A percentile compares a stretch with the other conserved stretches of the same genome.
Conservation (phyloP, 805 yeast genomes). For the Saccharomyces mikatae region DNA sequence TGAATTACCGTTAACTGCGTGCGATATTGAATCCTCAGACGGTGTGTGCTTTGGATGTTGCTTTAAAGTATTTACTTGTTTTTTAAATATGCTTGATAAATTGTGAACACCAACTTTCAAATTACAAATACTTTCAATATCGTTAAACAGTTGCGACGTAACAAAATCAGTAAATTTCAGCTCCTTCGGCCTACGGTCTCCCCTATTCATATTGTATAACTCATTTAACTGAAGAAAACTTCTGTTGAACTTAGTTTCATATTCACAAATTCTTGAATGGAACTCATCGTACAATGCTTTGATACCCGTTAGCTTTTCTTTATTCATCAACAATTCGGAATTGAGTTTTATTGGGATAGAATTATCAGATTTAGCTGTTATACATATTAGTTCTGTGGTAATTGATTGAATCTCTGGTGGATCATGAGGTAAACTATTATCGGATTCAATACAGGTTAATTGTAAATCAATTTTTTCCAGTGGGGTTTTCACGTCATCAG, state of each 20-base stretch:
- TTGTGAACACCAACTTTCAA: conserved; percentile 12
- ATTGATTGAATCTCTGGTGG: conserved; percentile 26
- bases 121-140: conserved; percentile 26
- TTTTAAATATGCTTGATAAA: conserved; percentile 21
- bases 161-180: conserved; percentile 25
- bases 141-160: conserved; percentile 19
- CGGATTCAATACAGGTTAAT: conserved; percentile 25
- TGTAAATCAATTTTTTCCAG: conserved; percentile 22
- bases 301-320: conserved; percentile 14
- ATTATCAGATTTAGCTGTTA: conserved; percentile 27
- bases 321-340: conserved; percentile 21
- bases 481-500: conserved; percentile 20
- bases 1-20: conserved; percentile 3
- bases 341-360: conserved; percentile 35
- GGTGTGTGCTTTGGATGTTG: conserved; percentile 4
- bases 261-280: conserved; percentile 6
- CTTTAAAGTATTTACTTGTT: conserved; percentile 21
- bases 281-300: conserved; percentile 1
- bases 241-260: conserved; percentile 13
- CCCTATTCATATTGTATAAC: conserved; percentile 15
- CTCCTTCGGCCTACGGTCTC: conserved; percentile 10
- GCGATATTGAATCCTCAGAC: background rate
- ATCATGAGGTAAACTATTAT: conserved; percentile 13
- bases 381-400: conserved; percentile 22
- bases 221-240: conserved; percentile 17